A percentile compares a stretch with the other conserved stretches of the same genome.
These are phyloP conservation scores for Suhomyces yuchorum DNA, from an alignment of 1,139 yeast genomes.

Conservation along the genomic window DNA sequence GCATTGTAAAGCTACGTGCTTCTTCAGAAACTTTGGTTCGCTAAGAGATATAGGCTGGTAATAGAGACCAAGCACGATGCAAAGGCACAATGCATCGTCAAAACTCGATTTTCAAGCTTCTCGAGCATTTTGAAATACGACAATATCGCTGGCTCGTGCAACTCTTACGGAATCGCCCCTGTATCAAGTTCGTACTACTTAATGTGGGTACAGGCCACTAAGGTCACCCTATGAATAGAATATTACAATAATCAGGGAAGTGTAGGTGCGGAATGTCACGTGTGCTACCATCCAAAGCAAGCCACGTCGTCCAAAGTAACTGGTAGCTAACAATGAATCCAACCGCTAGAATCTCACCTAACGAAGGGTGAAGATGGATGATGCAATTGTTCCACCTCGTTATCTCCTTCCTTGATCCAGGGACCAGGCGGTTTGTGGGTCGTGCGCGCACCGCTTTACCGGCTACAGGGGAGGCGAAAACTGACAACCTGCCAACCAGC, in stretches of 20 bases:
- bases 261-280: constrained; percentile 3
- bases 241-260: background rate
- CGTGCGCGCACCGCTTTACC: constrained; percentile 2
- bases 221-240: background rate
- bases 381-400: background rate
- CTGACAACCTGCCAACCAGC: constrained; percentile 1
- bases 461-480: constrained; percentile 4
- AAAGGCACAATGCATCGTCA: background rate
- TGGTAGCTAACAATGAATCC: background rate
- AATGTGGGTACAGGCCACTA: background rate
- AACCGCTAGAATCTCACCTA: background rate
- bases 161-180: background rate
- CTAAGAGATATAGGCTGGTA: background rate
- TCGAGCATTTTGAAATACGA: too few species aligned
- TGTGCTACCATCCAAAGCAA: background rate
- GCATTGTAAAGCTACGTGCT: background rate
- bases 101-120: background rate
- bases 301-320: background rate
- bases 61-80: background rate
- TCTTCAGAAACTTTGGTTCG: background rate
- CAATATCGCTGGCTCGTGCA: too few species aligned
- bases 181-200: background rate
- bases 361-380: too few species aligned
- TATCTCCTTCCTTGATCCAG: background rate
- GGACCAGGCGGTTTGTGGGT: background rate